Base-by-base conservation (phyloP, 495 filamentous ascomycete genomes). In the Poronia punctata region DNA sequence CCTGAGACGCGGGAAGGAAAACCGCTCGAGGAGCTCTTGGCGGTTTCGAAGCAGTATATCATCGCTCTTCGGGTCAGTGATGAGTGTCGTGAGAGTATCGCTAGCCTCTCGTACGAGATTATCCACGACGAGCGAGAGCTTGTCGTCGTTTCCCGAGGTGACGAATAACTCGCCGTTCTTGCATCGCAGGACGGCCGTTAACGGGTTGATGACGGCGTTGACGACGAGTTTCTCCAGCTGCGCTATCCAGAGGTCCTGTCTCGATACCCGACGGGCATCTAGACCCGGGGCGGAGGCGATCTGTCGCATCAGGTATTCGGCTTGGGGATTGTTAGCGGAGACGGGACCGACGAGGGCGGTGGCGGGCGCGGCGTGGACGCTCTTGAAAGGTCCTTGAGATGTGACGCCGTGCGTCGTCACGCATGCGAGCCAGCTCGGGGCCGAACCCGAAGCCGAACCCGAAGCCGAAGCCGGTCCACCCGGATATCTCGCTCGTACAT, bases 171-270 rank as follows among this genome's bases (percentile, higher is more conserved):
- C 68, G 18, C 89, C 85, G 48, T 96, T 95, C 27, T 71, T 66
- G 54, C 79, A 82, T 39, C 81, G 66, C 38, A 86, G 66, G 2
- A 93, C 55, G 3, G 75, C 82, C 0, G 88, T 90, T 4, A 96
- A 59, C 0, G 90, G 86, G 54, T 92, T 86, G 38, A 97, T 79
- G 35, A 90, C 64, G 26, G 76, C 68, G 55, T 93, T 92, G 45
- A 89, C 69, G 9, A 80, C 84, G 1, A 96, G 68, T 54, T 94
- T 71, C 21, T 52, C 46, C 3, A 71, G 52, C 48, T 67, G 68
- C 22, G 78, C 51, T 3, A 66, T 56, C 48, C 79, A 69, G 15
- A 84, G 61, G 25, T 79, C 72, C 4, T 59, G 42, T 8, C 69
- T 57, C 0, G 66, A 44, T 22, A 78, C 59, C 16, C 49, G 40